Evolutionary conservation across 257 asterid species (phyloP).

Genomic region (Nicotiana sylvestris): DNA sequence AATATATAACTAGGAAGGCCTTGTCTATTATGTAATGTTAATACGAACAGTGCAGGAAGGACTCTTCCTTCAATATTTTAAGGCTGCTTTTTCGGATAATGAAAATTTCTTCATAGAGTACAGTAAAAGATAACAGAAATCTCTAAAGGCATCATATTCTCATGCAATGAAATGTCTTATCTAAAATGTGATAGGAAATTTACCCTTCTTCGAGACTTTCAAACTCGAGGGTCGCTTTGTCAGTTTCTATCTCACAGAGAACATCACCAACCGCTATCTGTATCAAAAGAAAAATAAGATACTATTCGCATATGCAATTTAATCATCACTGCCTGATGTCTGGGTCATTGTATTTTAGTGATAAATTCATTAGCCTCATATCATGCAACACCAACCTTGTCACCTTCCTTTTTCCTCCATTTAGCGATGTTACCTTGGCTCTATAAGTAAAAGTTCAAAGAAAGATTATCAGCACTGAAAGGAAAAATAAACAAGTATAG

Average conservation of each 20-base stretch:
- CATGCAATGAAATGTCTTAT: constrained; percentile 16
- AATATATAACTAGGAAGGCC: background rate
- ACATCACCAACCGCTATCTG: constrained; percentile 96
- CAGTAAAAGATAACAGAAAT: background rate
- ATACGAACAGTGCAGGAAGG: background rate
- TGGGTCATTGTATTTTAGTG: background rate
- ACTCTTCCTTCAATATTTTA: background rate
- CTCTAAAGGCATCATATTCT: background rate
- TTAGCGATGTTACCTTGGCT: constrained; percentile 85
- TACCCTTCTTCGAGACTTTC: constrained; percentile 99
- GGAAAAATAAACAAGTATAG: constrained; percentile 9
- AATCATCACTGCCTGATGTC: background rate
- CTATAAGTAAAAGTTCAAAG: constrained; percentile 38
- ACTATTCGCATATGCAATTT: background rate
- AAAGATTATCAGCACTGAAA: constrained; percentile 19
- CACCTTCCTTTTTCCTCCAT: constrained; percentile 96
- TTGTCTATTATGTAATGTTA: background rate
- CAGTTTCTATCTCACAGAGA: constrained; percentile 97
- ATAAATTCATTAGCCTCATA: constrained; percentile 13
- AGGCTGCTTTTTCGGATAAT: background rate
- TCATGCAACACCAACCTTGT: constrained; percentile 58
- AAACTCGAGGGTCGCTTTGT: constrained; percentile 92
- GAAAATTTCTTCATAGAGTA: background rate
- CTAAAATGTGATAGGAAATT: constrained; percentile 14
- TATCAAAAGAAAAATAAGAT: constrained; percentile 25